A percentile compares a stretch with the other conserved stretches of the same genome.
Conservation (phyloP, 225 moss, liverwort and hornwort genomes). For the Neckera pumila region DNA sequence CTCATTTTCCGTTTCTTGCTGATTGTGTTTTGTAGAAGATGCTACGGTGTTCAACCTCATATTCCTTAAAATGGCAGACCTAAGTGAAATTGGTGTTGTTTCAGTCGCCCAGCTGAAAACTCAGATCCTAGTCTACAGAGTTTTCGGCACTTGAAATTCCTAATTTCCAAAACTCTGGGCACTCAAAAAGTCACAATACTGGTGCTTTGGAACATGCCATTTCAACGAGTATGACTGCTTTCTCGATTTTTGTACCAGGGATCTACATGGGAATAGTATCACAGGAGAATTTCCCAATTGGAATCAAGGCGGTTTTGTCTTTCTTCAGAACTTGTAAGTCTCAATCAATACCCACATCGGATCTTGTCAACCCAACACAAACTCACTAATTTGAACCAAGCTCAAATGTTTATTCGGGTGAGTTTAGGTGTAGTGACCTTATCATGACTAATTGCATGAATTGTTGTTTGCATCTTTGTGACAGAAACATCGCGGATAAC, state of each 20-base stretch:
- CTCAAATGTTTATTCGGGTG: neutral
- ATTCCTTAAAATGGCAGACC: neutral
- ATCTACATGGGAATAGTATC: slow-evolving; percentile 6
- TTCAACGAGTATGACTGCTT: neutral
- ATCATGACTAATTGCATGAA: neutral
- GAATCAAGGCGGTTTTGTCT: neutral
- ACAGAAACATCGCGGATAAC: slow-evolving; percentile 12
- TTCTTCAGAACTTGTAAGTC: slow-evolving; percentile 18
- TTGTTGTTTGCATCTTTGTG: neutral
- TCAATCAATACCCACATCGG: neutral
- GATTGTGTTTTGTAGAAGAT: neutral
- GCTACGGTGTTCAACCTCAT: neutral
- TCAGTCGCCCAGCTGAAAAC: neutral
- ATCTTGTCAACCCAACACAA: neutral
- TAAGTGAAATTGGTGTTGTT: neutral
- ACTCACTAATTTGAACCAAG: neutral
- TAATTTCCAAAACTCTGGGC: neutral
- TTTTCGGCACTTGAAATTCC: neutral
- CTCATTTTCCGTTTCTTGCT: neutral
- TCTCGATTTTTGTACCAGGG: neutral
- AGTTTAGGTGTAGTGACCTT: neutral
- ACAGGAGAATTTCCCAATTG: neutral
- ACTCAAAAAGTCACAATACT: no score
- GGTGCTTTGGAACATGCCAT: no score
- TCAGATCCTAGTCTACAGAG: no score